These are phyloP conservation scores for Petrea volubilis DNA, from an alignment of 257 asterid genomes.

Conservation along the genomic window DNA sequence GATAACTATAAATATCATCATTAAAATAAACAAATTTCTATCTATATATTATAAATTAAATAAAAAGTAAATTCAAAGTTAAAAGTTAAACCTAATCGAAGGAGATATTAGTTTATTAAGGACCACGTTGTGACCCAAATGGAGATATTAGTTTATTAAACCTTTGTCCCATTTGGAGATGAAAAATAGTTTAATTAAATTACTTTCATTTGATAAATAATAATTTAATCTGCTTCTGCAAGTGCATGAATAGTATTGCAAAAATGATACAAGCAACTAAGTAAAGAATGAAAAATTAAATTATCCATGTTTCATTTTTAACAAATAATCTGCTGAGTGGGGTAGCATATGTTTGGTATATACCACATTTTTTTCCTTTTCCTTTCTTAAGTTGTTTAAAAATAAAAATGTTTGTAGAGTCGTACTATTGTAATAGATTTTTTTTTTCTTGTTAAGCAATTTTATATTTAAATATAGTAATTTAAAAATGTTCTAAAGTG, in stretches of 20 bases:
- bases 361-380: not conserved
- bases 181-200: not conserved
- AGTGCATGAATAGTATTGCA: slow-evolving; percentile 18
- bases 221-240: not conserved
- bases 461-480: no score
- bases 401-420: no score
- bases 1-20: no score
- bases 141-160: not conserved
- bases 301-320: not conserved
- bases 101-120: no score
- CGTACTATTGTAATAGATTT: no score
- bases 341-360: slow-evolving; percentile 8
- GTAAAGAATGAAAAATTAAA: not conserved
- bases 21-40: no score
- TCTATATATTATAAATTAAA: no score
- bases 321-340: not conserved
- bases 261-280: slow-evolving; percentile 15
- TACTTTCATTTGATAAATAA: slow-evolving; percentile 6
- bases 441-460: no score
- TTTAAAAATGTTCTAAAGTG: no score
- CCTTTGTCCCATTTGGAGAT: not conserved
- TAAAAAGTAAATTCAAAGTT: no score
- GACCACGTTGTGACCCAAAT: not conserved
- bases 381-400: not conserved
- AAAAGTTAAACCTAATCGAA: no score